Conservation (phyloP, 257 asterid species). For the Galeopsis tetrahit region DNA sequence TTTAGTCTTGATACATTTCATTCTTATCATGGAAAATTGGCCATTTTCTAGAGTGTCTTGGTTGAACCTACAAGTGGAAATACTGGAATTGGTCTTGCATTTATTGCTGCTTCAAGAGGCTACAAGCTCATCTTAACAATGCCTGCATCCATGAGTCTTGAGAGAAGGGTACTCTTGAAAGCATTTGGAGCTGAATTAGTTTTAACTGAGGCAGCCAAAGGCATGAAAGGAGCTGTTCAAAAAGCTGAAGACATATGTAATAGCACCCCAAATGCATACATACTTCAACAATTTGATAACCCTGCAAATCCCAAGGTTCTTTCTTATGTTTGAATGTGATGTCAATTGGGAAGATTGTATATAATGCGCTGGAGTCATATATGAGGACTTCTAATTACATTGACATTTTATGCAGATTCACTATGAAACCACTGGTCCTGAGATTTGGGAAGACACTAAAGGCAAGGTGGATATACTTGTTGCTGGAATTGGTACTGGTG, state of each 20-base stretch:
- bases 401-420: constrained; percentile 60
- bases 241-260: constrained; percentile 91
- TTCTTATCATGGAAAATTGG: constrained; percentile 24
- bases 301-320: constrained; percentile 98
- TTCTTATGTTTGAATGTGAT: constrained; percentile 17
- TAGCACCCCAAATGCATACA: constrained; percentile 77
- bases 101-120: constrained; percentile 97
- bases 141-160: constrained; percentile 99
- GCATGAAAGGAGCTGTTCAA: constrained; percentile 93
- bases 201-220: constrained; percentile 89
- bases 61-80: constrained; percentile 99
- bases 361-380: not conserved
- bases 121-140: constrained; percentile 95
- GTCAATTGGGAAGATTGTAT: constrained; percentile 7
- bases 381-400: constrained; percentile 25
- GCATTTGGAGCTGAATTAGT: constrained; percentile 99
- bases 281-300: constrained; percentile 96
- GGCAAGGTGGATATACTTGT: constrained; percentile 95
- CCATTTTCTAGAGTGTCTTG: constrained; percentile 69
- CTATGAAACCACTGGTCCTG: constrained; percentile 98
- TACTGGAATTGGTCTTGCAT: constrained; percentile 98
- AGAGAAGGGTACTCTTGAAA: constrained; percentile 94
- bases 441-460: constrained; percentile 97
- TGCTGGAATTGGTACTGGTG: constrained; percentile 99
- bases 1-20: not conserved